Evolutionary conservation across 768 basidiomycete genomes (phyloP).

Genomic region (Lanmaoa pseudosensibilis): DNA sequence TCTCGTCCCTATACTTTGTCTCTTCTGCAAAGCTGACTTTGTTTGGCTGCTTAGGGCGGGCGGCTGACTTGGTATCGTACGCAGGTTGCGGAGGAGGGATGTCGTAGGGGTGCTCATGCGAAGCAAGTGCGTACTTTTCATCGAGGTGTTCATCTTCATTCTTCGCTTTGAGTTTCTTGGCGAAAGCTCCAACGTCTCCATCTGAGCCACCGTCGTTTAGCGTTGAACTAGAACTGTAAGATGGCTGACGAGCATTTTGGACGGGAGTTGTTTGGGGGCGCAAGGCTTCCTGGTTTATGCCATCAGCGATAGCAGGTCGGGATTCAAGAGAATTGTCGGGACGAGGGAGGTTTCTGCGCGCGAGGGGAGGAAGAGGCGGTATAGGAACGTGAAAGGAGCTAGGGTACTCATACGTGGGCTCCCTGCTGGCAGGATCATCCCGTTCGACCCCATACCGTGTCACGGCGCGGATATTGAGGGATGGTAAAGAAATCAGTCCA

Average conservation of each 20-base stretch:
- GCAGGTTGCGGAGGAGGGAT: constrained; percentile 52
- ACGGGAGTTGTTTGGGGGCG: constrained; percentile 20
- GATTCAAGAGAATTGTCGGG: neutral
- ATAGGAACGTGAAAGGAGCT: constrained; percentile 10
- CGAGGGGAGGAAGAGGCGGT: constrained; percentile 6
- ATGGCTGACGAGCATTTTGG: constrained; percentile 29
- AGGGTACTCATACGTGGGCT: neutral
- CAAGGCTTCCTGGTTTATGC: neutral
- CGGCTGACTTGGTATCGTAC: constrained; percentile 30
- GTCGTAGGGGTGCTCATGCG: constrained; percentile 61
- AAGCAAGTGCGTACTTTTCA: constrained; percentile 49
- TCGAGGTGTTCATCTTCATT: constrained; percentile 28
- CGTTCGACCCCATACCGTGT: neutral
- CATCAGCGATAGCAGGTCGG: constrained; percentile 1
- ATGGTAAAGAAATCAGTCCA: constrained; percentile 6
- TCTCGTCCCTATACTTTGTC: constrained; percentile 12
- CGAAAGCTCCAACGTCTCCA: constrained; percentile 18
- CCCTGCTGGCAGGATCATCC: neutral
- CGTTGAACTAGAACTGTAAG: constrained; percentile 41
- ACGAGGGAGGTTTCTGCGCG: neutral
- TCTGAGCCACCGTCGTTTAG: constrained; percentile 28
- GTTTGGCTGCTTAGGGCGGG: constrained; percentile 18
- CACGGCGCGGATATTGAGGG: neutral
- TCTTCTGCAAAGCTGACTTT: constrained; percentile 44
- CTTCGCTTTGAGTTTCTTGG: constrained; percentile 13